phyloP scores from a whole-genome alignment of 805 yeast species.

The Yamadazyma endophytica region DNA sequence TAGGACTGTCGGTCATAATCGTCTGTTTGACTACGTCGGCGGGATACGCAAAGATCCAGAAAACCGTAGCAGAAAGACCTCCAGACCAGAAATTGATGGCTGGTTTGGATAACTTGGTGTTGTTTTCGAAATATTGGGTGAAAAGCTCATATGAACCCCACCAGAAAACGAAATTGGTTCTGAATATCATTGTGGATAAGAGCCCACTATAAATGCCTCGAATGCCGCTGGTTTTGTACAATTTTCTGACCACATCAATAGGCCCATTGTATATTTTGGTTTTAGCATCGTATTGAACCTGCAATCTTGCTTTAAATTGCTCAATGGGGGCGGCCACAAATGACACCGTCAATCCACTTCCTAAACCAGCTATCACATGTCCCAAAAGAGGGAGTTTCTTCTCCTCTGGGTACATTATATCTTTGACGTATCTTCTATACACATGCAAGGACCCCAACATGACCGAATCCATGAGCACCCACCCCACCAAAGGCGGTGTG shows the following conservation, averaged over 20 bases:
- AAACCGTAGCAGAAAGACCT: constrained; percentile 79
- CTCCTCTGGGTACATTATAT: constrained; percentile 57
- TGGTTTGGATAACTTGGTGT: constrained; percentile 64
- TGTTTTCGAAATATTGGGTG: constrained; percentile 60
- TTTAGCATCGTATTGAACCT: constrained; percentile 81
- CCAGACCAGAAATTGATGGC: constrained; percentile 89
- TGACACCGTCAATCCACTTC: constrained; percentile 91
- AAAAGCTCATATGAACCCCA: constrained; percentile 90
- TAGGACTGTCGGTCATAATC: constrained; percentile 72
- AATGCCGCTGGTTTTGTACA: constrained; percentile 59
- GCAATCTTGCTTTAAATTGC: constrained; percentile 81
- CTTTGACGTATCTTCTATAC: constrained; percentile 65
- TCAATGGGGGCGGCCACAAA: constrained; percentile 96
- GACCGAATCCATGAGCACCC: constrained; percentile 91
- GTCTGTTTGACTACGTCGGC: constrained; percentile 85
- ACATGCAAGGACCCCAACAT: constrained; percentile 84
- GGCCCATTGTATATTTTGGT: constrained; percentile 73
- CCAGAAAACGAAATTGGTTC: constrained; percentile 85
- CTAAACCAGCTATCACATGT: constrained; percentile 67
- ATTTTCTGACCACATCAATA: constrained; percentile 61
- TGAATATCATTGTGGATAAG: constrained; percentile 79
- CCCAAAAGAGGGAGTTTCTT: constrained; percentile 68
- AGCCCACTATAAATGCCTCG: constrained; percentile 78
- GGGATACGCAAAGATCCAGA: constrained; percentile 89
- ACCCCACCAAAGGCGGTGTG: constrained; percentile 88